Evolutionary conservation across 345 rosid species (phyloP).

Genomic region (Boechera divaricarpa): DNA sequence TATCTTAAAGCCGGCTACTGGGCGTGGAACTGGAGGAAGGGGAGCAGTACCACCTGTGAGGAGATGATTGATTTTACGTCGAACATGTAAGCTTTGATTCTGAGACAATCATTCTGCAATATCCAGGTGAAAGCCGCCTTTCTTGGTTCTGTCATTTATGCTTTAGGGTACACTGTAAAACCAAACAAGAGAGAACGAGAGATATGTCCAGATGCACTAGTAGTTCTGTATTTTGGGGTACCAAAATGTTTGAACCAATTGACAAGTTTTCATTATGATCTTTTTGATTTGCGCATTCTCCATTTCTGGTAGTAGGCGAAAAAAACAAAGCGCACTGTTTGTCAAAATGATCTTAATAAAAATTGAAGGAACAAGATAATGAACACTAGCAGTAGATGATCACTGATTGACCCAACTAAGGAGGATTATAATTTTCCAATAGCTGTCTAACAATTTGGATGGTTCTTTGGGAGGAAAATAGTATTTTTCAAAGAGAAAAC

Average conservation of each 20-base stretch:
- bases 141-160: conserved; percentile 37
- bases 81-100: conserved; percentile 33
- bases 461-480: too few relatives aligned
- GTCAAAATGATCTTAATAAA: background rate
- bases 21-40: conserved; percentile 87
- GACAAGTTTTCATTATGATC: conserved; percentile 11
- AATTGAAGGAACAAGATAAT: background rate
- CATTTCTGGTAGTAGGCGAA: conserved; percentile 12
- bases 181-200: conserved; percentile 32
- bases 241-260: conserved; percentile 15
- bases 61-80: conserved; percentile 50
- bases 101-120: conserved; percentile 13
- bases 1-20: conserved; percentile 65
- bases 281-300: background rate
- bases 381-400: conserved; percentile 1
- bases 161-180: conserved; percentile 36
- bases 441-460: too few relatives aligned
- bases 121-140: conserved; percentile 23
- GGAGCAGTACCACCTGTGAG: conserved; percentile 84
- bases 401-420: background rate
- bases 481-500: too few relatives aligned
- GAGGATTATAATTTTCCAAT: background rate
- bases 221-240: conserved; percentile 27
- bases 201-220: conserved; percentile 21
- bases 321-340: background rate